Conservation (phyloP, 805 yeast species). For the Barnettozyma vustinii region DNA sequence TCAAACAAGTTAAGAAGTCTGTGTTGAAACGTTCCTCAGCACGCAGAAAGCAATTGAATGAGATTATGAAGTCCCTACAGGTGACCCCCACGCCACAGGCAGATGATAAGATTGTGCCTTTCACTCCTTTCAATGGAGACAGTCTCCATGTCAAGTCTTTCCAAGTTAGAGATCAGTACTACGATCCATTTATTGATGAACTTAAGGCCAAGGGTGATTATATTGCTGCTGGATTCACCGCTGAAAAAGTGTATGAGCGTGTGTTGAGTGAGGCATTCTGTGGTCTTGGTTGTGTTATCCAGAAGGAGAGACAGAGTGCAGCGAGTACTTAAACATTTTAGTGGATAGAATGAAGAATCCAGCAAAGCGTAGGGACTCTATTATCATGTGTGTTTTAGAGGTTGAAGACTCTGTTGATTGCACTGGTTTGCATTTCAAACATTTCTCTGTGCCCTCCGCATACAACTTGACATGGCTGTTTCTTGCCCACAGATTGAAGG, state of each 20-base stretch:
- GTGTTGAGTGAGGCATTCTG: conserved; percentile 84
- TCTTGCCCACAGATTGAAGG: too few relatives aligned
- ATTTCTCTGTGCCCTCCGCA: too few relatives aligned
- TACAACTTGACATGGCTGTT: too few relatives aligned
- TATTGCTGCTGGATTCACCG: conserved; percentile 81
- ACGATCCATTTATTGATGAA: conserved; percentile 59
- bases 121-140: conserved; percentile 94
- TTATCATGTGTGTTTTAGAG: too few relatives aligned
- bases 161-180: conserved; percentile 41
- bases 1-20: conserved; percentile 46
- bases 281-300: conserved; percentile 81
- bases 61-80: conserved; percentile 32
- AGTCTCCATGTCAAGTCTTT: conserved; percentile 53
- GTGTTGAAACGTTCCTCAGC: conserved; percentile 60
- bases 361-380: not conserved
- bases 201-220: conserved; percentile 54
- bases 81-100: conserved; percentile 25
- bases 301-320: conserved; percentile 39
- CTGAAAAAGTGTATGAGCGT: conserved; percentile 63
- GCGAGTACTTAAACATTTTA: not conserved
- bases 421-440: too few relatives aligned
- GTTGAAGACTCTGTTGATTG: too few relatives aligned
- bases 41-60: conserved; percentile 47
- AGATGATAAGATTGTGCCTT: conserved; percentile 45
- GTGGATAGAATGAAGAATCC: not conserved